phyloP scores from a whole-genome alignment of 768 basidiomycete species.

The Boletus pseudo-olivaceus region DNA sequence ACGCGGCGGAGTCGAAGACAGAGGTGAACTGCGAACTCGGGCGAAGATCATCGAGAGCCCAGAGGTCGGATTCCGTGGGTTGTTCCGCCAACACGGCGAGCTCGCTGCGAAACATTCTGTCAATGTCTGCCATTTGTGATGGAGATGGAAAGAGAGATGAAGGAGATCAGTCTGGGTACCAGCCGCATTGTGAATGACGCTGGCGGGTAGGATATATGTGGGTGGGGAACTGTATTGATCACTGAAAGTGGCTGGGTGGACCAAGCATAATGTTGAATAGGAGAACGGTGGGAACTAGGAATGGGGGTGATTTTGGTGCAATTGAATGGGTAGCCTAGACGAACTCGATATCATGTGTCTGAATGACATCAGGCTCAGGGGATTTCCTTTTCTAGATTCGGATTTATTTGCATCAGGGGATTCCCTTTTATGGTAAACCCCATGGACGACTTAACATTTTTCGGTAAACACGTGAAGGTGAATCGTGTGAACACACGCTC shows the following conservation, averaged over 20 bases:
- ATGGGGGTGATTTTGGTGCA: not conserved
- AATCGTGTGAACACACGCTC: conserved; percentile 5
- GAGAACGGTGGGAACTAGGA: not conserved
- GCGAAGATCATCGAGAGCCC: conserved; percentile 4
- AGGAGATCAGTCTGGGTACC: not conserved
- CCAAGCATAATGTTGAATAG: not conserved
- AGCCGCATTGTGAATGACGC: conserved; percentile 16
- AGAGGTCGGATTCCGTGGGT: not conserved
- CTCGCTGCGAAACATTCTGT: conserved; percentile 23
- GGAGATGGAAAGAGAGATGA: not conserved
- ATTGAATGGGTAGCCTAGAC: conserved; percentile 4
- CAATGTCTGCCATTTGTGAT: conserved; percentile 21
- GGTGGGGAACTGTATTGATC: conserved; percentile 13
- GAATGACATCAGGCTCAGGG: not conserved
- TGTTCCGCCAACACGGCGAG: conserved; percentile 14
- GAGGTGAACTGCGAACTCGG: not conserved
- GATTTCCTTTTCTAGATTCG: conserved; percentile 4
- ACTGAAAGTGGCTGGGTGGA: not conserved
- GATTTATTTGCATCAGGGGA: not conserved
- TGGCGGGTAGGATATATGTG: conserved; percentile 2
- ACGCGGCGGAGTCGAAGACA: not conserved
- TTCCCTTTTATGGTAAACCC: conserved; percentile 5
- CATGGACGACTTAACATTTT: not conserved
- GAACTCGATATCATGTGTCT: not conserved
- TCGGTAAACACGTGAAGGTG: conserved; percentile 25